A percentile compares a stretch with the other conserved stretches of the same genome.
These are phyloP conservation scores for Orbilia javanica DNA, from an alignment of 2,329 filamentous ascomycete species.

Conservation along the genomic window DNA sequence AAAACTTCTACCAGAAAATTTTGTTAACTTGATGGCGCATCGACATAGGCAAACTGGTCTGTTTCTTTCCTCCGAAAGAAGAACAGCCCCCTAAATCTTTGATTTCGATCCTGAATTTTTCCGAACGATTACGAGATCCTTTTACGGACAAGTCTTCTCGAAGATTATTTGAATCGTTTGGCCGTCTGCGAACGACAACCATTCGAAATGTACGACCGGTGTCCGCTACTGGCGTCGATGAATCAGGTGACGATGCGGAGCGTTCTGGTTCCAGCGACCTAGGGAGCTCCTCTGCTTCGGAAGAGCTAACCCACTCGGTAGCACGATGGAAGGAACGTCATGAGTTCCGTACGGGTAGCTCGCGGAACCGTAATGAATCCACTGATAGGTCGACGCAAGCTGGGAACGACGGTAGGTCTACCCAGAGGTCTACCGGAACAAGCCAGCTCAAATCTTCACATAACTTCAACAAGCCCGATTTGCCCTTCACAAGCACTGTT, in stretches of 20 bases:
- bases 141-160: constrained; percentile 62
- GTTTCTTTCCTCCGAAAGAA: constrained; percentile 78
- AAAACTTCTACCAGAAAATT: background rate
- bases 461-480: constrained; percentile 32
- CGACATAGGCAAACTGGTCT: constrained; percentile 73
- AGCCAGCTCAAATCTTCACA: constrained; percentile 49
- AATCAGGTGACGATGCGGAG: constrained; percentile 44
- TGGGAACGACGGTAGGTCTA: constrained; percentile 36
- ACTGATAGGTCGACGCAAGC: constrained; percentile 46
- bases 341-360: constrained; percentile 21
- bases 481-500: constrained; percentile 28
- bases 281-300: constrained; percentile 42
- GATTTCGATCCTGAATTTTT: constrained; percentile 69
- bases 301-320: constrained; percentile 42
- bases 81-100: constrained; percentile 70
- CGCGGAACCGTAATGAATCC: constrained; percentile 44
- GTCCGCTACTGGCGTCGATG: constrained; percentile 18
- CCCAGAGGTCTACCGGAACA: constrained; percentile 39
- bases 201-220: constrained; percentile 64
- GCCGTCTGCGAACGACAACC: constrained; percentile 71
- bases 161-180: constrained; percentile 75
- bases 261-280: constrained; percentile 38
- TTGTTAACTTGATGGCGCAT: background rate
- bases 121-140: constrained; percentile 66
- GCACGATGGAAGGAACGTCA: constrained; percentile 37